Base-by-base conservation (phyloP, 768 basidiomycete species). In the Termitomyces sp. region DNA sequence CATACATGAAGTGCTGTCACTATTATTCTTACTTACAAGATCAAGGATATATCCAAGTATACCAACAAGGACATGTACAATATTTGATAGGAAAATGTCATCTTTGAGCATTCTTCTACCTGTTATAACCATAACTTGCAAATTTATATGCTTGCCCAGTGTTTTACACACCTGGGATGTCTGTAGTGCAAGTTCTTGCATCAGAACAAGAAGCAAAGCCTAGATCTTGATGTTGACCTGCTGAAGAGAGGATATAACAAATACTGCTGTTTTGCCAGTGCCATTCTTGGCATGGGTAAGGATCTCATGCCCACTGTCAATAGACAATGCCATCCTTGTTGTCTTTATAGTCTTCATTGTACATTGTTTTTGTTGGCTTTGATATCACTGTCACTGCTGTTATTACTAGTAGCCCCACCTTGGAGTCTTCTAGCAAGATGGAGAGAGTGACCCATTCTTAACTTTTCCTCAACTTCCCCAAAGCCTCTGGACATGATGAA, bases 101-200 rank as follows among this genome's bases (percentile, higher is more conserved):
- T 99, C 96, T 73, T 96, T 94, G 67, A 99, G 84, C 19, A 94
- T 97, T 3, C 96, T 98, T 19, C 96, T 97, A 55, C 96, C 96
- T 0, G 97, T 99, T 53, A 96, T 97, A 52, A 98, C 97, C 96
- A 99, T 99, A 71, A 99, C 93, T 73, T 98, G 91, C 33, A 93
- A 68, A 53, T 85, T 87, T 84, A 98, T 89, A 66, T 99, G 96
- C 69, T 97, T 97, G 51, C 94, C 94, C 57, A 98, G 85, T 30
- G 80, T 92, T 75, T 98, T 98, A 78, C 92, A 95, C 50, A 99
- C 97, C 78, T 98, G 97, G n/a, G 91, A 86, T 12, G 97, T 99
- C 75, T 98, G 96, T 47, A 99, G 81, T 8, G 96, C 97, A 37
- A 99, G 85, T 76, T 99, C 96, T 63, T 97, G 91, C n/a, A 97